Evolutionary conservation across 2,329 filamentous ascomycete genomes (phyloP), one percentile per base, ranked within the genome.

Genomic region (Alternaria novae-zelandiae): DNA sequence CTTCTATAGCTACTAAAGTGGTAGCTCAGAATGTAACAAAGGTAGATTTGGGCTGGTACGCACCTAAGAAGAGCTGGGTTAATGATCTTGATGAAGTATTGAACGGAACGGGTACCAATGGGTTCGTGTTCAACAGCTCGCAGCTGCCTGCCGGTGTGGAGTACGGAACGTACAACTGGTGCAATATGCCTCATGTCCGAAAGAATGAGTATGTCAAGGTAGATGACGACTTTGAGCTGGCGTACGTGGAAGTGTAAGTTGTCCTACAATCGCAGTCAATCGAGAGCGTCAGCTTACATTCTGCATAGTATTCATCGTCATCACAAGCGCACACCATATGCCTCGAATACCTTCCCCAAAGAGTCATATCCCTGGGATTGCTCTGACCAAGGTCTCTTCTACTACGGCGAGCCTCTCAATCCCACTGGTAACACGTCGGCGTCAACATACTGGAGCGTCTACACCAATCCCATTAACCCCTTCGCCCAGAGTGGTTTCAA

Each of bases 111-210:
- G 92, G 90, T 1, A 85, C 89, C 0, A 90, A 93, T 76, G 91
- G 90, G 2, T 94, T 93, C 75, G 85, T 92, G 17, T 96, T 90
- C 80, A 89, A 93, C 73, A 85, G 86, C 32, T 92, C 90, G 1
- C 69, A 81, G 2, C 86, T 87, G 0, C 87, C 91, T 0, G 80
- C 84, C 57, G 74, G 75, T 7, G 74, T 79, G 1, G 70, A 82
- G 41, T 90, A 91, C 78, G 87, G 88, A 6, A 84, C 82, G 1
- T 94, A 94, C 79, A 93, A 95, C 78, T 95, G 85, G 85, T 96
- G 92, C 80, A 94, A 96, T 74, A 96, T 96, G 91, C 92, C 93
- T 1, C 93, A 95, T 80, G 90, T 92, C n/a, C 86, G 91, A 30
- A 81, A 78, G 21, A 79, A 79, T 13, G 90, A 92, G 72, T 96